A percentile compares a stretch with the other conserved stretches of the same genome.
These are phyloP conservation scores for Cucurbita argyrosperma DNA, from an alignment of 306 rosid genomes.

Conservation along the genomic window DNA sequence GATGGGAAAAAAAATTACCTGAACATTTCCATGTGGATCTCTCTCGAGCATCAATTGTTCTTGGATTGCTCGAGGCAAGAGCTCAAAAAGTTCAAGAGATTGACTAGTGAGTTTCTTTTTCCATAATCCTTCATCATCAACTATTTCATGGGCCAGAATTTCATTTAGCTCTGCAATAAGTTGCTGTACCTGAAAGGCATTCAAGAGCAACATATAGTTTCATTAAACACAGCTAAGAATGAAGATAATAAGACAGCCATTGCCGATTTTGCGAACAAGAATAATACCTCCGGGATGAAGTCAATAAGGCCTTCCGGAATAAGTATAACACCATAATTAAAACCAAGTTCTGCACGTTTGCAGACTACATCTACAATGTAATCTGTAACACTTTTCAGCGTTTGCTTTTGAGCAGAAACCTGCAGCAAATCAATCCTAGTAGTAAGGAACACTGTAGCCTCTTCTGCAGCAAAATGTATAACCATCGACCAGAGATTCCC, in stretches of 20 bases:
- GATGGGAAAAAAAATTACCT: constrained; percentile 31
- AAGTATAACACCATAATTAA: constrained; percentile 90
- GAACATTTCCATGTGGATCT: constrained; percentile 99
- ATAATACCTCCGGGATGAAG: constrained; percentile 93
- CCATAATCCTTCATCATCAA: constrained; percentile 84
- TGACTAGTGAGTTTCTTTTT: constrained; percentile 75
- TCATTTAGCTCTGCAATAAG: constrained; percentile 94
- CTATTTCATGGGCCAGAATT: constrained; percentile 65
- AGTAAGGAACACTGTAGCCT: constrained; percentile 1
- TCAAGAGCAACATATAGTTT: neutral
- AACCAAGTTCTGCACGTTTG: constrained; percentile 59
- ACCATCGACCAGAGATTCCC: neutral
- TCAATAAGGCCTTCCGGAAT: constrained; percentile 98
- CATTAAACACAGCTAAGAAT: neutral
- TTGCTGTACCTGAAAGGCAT: constrained; percentile 61
- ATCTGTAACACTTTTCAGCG: constrained; percentile 93
- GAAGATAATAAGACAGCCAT: neutral
- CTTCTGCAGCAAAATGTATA: neutral
- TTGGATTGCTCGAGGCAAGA: constrained; percentile 90
- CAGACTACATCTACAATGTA: constrained; percentile 69
- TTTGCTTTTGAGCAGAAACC: constrained; percentile 92
- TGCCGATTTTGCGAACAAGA: constrained; percentile 7
- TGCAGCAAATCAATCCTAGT: constrained; percentile 25
- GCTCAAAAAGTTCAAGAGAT: constrained; percentile 72
- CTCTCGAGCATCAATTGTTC: constrained; percentile 98